A percentile compares a stretch with the other conserved stretches of the same genome.
Evolutionary conservation across 768 basidiomycete species (phyloP).

Genomic region (Chlorophyllum brunneum): DNA sequence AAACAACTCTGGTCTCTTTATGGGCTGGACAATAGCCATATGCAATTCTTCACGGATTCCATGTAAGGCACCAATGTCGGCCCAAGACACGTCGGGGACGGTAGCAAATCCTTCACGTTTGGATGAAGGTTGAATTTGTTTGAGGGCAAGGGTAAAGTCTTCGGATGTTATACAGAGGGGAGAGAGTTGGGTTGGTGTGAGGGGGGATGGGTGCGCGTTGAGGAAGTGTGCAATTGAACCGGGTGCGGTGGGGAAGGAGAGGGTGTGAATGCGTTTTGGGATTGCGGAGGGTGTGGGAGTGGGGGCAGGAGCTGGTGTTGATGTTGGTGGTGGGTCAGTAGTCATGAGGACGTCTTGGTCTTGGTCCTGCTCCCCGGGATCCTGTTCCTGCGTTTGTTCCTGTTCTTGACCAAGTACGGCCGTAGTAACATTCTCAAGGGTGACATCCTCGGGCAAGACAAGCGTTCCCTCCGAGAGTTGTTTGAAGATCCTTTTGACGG

Average conservation of each 20-base stretch:
- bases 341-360: conserved; percentile 40
- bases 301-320: conserved; percentile 7
- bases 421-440: conserved; percentile 15
- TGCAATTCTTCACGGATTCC: conserved; percentile 85
- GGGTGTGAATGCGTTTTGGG: conserved; percentile 16
- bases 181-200: conserved; percentile 73
- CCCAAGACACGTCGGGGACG: conserved; percentile 93
- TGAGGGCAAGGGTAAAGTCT: conserved; percentile 82
- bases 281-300: conserved; percentile 2
- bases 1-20: conserved; percentile 86
- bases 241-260: conserved; percentile 23
- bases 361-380: conserved; percentile 16
- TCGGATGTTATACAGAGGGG: conserved; percentile 76
- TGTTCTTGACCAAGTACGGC: conserved; percentile 18
- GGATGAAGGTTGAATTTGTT: conserved; percentile 90
- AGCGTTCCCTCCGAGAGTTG: conserved; percentile 65
- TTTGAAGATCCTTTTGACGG: conserved; percentile 94
- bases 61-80: conserved; percentile 91
- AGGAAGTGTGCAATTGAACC: conserved; percentile 89
- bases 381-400: conserved; percentile 20
- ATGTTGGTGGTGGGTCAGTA: conserved; percentile 29
- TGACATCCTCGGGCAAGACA: conserved; percentile 41
- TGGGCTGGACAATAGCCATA: conserved; percentile 97
- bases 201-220: conserved; percentile 75
- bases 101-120: conserved; percentile 98